phyloP scores from a whole-genome alignment of 345 rosid species.

The Eucalyptus regnans region DNA sequence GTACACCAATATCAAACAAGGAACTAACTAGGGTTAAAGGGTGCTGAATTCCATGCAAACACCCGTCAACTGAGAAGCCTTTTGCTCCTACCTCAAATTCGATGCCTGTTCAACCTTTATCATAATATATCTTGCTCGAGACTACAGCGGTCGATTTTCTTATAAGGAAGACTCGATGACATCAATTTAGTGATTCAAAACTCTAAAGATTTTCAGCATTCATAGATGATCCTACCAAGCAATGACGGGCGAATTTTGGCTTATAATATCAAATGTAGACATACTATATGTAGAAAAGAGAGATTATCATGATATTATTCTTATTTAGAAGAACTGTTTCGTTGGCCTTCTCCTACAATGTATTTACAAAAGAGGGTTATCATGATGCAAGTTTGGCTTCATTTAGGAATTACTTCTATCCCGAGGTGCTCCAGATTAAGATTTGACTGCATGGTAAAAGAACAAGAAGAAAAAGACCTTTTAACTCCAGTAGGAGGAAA shows the following conservation, averaged over 20 bases:
- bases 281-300: background rate
- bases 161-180: background rate
- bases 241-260: background rate
- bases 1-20: background rate
- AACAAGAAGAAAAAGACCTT: background rate
- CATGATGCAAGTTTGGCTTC: background rate
- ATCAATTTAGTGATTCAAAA: background rate
- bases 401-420: background rate
- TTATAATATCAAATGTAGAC: background rate
- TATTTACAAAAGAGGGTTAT: background rate
- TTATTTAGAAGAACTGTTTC: background rate
- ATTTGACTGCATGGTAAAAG: background rate
- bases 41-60: background rate
- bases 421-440: background rate
- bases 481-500: background rate
- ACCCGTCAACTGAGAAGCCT: background rate
- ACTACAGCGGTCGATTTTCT: background rate
- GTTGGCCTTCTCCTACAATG: background rate
- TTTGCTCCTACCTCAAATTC: background rate
- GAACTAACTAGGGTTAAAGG: background rate
- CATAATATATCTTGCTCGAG: background rate
- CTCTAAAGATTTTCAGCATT: background rate
- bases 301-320: background rate
- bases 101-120: background rate
- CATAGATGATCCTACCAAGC: background rate